Conservation (phyloP, 192 early-diverging fungal species). For the Phycomyces nitens region DNA sequence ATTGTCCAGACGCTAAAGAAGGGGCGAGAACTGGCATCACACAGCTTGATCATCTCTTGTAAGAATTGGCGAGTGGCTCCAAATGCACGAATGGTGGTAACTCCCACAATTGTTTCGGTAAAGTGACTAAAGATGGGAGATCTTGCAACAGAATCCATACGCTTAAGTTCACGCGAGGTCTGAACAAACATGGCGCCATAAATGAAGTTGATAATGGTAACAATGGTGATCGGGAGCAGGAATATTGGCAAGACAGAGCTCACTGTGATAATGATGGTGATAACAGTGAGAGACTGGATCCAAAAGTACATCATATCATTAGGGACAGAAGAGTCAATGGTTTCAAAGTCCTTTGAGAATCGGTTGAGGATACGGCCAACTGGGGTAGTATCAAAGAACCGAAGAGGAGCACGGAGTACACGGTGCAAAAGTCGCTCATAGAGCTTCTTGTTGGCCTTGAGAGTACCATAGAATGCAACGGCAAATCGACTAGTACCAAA, state of each 20-base stretch:
- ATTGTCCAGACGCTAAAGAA: constrained; percentile 77
- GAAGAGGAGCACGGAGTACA: constrained; percentile 68
- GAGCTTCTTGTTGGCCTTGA: constrained; percentile 56
- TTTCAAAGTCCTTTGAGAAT: constrained; percentile 84
- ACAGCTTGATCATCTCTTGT: constrained; percentile 44
- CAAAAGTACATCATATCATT: constrained; percentile 49
- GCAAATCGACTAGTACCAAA: constrained; percentile 25
- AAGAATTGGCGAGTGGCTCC: constrained; percentile 63
- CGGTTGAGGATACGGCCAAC: constrained; percentile 86
- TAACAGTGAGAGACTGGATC: constrained; percentile 41
- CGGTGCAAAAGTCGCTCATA: constrained; percentile 54
- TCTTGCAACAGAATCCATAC: constrained; percentile 72
- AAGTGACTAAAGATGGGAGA: constrained; percentile 79
- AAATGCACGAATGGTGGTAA: constrained; percentile 83
- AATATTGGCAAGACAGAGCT: constrained; percentile 62
- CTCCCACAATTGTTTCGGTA: constrained; percentile 67
- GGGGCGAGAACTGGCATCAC: constrained; percentile 67
- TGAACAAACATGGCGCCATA: constrained; percentile 58
- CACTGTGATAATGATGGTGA: constrained; percentile 55
- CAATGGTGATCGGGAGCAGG: constrained; percentile 35
- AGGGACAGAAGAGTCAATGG: constrained; percentile 63
- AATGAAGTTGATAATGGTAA: constrained; percentile 42
- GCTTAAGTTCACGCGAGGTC: constrained; percentile 80
- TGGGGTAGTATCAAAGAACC: constrained; percentile 89
- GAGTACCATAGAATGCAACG: constrained; percentile 37